Base-by-base conservation (phyloP, 495 filamentous ascomycete genomes). In the Xylaria nigripes region DNA sequence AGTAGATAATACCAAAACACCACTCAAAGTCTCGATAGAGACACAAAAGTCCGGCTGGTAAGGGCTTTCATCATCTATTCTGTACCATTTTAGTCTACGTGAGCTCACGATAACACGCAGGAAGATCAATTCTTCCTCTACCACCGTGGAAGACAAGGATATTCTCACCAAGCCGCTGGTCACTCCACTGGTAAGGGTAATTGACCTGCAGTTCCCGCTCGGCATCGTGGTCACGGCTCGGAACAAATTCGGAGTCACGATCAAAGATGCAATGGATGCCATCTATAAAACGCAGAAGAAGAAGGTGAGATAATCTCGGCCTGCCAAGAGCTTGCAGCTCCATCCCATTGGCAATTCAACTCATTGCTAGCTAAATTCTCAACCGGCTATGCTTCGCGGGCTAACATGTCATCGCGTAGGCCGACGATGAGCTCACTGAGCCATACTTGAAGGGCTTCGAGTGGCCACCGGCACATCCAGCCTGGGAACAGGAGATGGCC, bases 211-310 rank as follows among this genome's bases (percentile, higher is more conserved):
- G 68, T 94, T 92, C 78, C 84, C 86, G 5, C 76, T 91, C 34
- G 90, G 90, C n/a, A 74, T 90, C 7, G 84, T 90, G 58, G 87
- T 96, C 62, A 88, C 87, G 36, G 90, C 90, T 58, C 80, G 90
- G 58, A 96, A 96, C 69, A 70, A 87, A 55, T 91, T 92, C 68
- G 90, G 90, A 32, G 89, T 96, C 58, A 96, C 90, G 36, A 88
- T 96, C 76, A 95, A 94, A 75, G 90, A 96, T 71, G 90, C 89
- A 51, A 67, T 95, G 65, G 89, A 95, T 69, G 90, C 87, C 60
- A 95, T 96, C 75, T 76, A 93, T 79, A 95, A 95, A 76, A 81
- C 86, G 59, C 93, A 84, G 78, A 92, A 91, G 79, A 96, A 95
- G 82, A 83, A 89, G 84, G 90, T 87, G 72, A 54, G 32, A 13